Evolutionary conservation across 2,329 filamentous ascomycete species (phyloP).

Genomic region (Scytalidium sp.): DNA sequence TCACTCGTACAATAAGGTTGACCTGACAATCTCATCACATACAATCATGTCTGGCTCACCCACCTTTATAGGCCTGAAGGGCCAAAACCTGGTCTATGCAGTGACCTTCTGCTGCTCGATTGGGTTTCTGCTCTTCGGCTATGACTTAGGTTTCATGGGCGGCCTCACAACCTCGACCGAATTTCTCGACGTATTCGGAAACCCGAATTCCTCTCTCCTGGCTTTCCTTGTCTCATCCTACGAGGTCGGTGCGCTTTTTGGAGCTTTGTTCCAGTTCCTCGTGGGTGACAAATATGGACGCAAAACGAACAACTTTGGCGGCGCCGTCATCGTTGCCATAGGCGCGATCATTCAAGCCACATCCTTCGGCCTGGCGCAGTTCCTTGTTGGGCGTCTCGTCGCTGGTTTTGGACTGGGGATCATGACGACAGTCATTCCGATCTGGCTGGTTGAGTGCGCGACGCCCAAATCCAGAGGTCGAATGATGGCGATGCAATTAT

Average conservation of each 20-base stretch:
- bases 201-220: conserved; percentile 1
- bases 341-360: conserved; percentile 7
- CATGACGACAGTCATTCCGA: conserved; percentile 35
- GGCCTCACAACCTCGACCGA: conserved; percentile 46
- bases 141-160: conserved; percentile 37
- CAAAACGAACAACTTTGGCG: conserved; percentile 13
- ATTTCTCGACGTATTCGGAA: conserved; percentile 37
- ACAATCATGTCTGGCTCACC: background rate
- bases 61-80: background rate
- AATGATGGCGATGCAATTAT: conserved; percentile 28
- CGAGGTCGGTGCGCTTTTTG: conserved; percentile 33
- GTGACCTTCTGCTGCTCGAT: conserved; percentile 1
- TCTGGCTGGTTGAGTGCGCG: conserved; percentile 34
- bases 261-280: conserved; percentile 22
- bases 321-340: conserved; percentile 11
- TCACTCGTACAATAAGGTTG: too few relatives aligned
- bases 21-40: too few relatives aligned
- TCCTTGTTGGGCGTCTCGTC: conserved; percentile 40
- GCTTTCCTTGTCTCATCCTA: background rate
- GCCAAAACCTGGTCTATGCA: conserved; percentile 1
- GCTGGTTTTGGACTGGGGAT: conserved; percentile 34
- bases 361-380: conserved; percentile 34
- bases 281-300: conserved; percentile 17
- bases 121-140: conserved; percentile 3
- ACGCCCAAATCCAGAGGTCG: conserved; percentile 34